These are phyloP conservation scores for Didymella segeticola DNA, from an alignment of 2,329 filamentous ascomycete genomes.

Conservation along the genomic window DNA sequence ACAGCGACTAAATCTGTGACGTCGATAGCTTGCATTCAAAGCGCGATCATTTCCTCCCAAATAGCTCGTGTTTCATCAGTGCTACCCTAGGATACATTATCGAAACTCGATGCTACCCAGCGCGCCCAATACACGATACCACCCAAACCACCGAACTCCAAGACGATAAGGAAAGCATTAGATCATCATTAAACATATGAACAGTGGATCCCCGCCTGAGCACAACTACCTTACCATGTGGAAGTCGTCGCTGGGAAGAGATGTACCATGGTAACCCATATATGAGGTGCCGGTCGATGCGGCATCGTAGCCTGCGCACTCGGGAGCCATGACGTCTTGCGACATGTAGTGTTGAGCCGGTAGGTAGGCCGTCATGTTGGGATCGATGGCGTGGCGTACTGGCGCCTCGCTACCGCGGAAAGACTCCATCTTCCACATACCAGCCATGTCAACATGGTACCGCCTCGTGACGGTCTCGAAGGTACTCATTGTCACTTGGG, in stretches of 20 bases:
- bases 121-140: not conserved
- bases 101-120: not conserved
- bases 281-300: not conserved
- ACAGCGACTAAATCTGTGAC: not conserved
- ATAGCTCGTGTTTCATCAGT: not conserved
- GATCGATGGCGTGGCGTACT: not conserved
- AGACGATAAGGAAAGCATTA: not conserved
- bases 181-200: not conserved
- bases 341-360: conserved; percentile 1
- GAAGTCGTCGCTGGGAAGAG: conserved; percentile 7
- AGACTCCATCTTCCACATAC: conserved; percentile 15
- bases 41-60: too few relatives aligned
- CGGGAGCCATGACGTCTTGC: not conserved
- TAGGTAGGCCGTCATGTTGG: conserved; percentile 1
- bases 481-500: conserved; percentile 25
- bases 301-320: conserved; percentile 9
- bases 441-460: conserved; percentile 20
- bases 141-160: not conserved
- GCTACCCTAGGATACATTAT: not conserved
- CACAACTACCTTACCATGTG: conserved; percentile 3
- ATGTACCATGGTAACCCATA: not conserved
- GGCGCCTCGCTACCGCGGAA: not conserved
- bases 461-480: conserved; percentile 27
- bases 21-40: not conserved
- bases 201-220: too few relatives aligned